Evolutionary conservation across 1,284 basidiomycete species (phyloP).

Genomic region (Trametes hirsuta): DNA sequence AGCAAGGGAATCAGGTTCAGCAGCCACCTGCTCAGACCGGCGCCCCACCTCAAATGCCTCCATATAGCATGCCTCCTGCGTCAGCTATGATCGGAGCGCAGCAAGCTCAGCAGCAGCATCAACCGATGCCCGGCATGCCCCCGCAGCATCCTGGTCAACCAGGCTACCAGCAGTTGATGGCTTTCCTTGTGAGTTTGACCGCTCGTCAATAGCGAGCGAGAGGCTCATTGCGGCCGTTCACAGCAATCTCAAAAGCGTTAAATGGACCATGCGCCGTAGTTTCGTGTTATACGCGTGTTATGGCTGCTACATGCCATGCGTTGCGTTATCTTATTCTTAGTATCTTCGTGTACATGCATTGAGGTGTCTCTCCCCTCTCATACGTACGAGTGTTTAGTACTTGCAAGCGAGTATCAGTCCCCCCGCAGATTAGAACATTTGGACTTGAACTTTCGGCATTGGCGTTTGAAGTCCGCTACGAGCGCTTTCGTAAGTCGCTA

Average conservation of each 20-base stretch:
- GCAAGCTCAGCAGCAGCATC: slow-evolving; percentile 19
- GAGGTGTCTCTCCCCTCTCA: neutral
- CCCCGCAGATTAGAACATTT: neutral
- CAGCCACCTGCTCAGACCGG: slow-evolving; percentile 13
- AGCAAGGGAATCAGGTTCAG: slow-evolving; percentile 28
- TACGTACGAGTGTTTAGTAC: neutral
- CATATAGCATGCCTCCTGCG: slow-evolving; percentile 34
- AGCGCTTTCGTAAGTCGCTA: neutral
- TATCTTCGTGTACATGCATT: slow-evolving; percentile 19
- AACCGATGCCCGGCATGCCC: slow-evolving; percentile 28
- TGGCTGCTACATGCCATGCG: neutral
- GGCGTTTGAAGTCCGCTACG: neutral
- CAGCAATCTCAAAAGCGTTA: slow-evolving; percentile 33
- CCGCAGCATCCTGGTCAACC: slow-evolving; percentile 26
- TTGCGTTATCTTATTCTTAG: slow-evolving; percentile 22
- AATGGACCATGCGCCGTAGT: neutral
- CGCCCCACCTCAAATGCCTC: slow-evolving; percentile 25
- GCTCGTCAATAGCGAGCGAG: neutral
- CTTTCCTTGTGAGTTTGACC: slow-evolving; percentile 31
- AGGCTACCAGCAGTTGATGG: slow-evolving; percentile 35
- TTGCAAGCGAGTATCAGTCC: neutral
- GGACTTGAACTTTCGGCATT: neutral
- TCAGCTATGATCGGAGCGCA: slow-evolving; percentile 25
- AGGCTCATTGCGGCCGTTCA: neutral
- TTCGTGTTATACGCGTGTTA: neutral